Evolutionary conservation across 805 yeast species (phyloP), one percentile per base, ranked within the genome.

Genomic region (Yamadazyma philogaea): DNA sequence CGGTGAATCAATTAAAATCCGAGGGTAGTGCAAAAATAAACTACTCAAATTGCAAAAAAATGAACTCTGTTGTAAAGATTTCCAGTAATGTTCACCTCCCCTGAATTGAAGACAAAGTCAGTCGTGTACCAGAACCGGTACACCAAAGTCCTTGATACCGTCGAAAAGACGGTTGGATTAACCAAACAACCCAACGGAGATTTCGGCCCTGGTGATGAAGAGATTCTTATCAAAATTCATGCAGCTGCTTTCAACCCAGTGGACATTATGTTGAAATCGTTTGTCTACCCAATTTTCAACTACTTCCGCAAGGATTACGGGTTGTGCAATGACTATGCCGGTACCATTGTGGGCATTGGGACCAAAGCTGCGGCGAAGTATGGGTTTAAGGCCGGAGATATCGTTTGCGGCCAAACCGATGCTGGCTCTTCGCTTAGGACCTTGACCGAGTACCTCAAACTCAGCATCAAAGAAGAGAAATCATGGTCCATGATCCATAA

Each of bases 371-470:
- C 56, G 4, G 30, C 34, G 14, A 35, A 42, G 15, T 36, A 34
- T 30, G 51, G 50, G 7, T 50, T 61, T 6, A 48, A 54, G 30
- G 57, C 53, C 2, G 67, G 65, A 7, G 69, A 63, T 42, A 47
- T 51, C 19, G 61, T 66, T n/a, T 48, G 53, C 21, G 71, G 71
- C 1, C 38, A 56, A 6, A 51, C 51, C 35, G 45, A 32, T 17
- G 52, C 41, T 12, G 35, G 18, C 2, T 8, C 10, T 5, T 16
- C 53, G 4, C 45, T 46, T 18, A 83, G 82, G 22, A 50, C 83
- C 1, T 50, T 72, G n/a, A 48, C 69, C 3, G 76, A 78, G 48
- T 79, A 77, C 51, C 41, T 77, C 24, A 48, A 70, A 16, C 33
- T 77, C 16, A 68, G 77, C 40, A 63, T 66, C 4, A 44, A 40